Conservation (phyloP, 495 filamentous ascomycete genomes). For the Chaetomium tenue region DNA sequence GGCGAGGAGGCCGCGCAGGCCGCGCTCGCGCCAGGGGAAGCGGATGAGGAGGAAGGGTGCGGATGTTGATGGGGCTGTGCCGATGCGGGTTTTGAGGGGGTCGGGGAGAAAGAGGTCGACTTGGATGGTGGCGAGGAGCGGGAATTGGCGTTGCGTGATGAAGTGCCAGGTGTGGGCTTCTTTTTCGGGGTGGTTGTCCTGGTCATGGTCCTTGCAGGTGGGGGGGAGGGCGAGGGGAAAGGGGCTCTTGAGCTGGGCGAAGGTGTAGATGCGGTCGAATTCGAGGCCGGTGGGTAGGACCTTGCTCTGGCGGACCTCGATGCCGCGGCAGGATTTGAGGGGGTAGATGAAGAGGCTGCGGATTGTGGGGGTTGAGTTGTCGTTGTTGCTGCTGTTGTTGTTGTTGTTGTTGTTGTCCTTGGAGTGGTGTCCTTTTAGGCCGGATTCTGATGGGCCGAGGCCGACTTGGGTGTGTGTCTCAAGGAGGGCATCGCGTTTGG, state of each 20-base stretch:
- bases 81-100: constrained; percentile 45
- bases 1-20: constrained; percentile 42
- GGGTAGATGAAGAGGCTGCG: constrained; percentile 86
- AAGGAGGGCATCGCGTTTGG: constrained; percentile 48
- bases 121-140: constrained; percentile 66
- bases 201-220: no score
- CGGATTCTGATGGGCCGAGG: constrained; percentile 41
- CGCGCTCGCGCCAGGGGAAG: constrained; percentile 56
- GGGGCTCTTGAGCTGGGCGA: constrained; percentile 64
- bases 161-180: constrained; percentile 66
- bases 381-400: constrained; percentile 19
- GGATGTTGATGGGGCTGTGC: constrained; percentile 38
- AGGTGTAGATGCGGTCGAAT: constrained; percentile 82
- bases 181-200: constrained; percentile 44
- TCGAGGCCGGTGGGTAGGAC: constrained; percentile 71
- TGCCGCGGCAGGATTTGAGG: constrained; percentile 79
- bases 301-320: constrained; percentile 67
- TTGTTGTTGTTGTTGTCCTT: constrained; percentile 29
- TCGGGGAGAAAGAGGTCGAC: constrained; percentile 82
- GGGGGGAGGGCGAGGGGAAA: constrained; percentile 45
- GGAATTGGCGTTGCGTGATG: constrained; percentile 74
- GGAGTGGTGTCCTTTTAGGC: constrained; percentile 25
- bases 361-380: constrained; percentile 39
- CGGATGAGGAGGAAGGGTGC: constrained; percentile 58
- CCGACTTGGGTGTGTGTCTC: constrained; percentile 47